Conservation (phyloP, 495 filamentous ascomycete species). For the Annulohypoxylon nitens region DNA sequence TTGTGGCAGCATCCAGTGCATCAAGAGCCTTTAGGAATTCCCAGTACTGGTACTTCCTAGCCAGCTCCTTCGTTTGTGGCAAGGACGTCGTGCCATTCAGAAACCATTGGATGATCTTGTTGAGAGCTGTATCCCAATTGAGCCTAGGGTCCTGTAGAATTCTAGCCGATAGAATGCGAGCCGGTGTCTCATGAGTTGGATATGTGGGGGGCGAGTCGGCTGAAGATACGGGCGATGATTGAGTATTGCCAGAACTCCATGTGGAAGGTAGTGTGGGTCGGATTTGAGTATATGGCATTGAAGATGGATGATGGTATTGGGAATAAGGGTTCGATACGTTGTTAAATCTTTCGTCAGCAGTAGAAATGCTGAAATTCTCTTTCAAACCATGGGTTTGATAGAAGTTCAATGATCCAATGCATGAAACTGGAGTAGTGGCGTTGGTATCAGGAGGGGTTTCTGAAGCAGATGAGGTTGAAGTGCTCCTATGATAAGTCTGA, state of each 20-base stretch:
- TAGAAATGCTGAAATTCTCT: background rate
- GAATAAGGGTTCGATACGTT: background rate
- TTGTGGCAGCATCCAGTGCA: background rate
- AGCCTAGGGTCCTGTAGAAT: background rate
- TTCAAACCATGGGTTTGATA: background rate
- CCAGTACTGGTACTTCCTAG: slow-evolving; percentile 6
- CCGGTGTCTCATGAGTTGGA: background rate
- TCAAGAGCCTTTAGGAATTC: slow-evolving; percentile 16
- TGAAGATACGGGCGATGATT: background rate
- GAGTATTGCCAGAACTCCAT: background rate
- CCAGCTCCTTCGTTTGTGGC: background rate
- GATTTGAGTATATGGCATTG: background rate
- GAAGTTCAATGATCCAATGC: background rate
- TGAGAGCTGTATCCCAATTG: background rate
- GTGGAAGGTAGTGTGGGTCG: background rate
- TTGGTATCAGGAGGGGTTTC: background rate
- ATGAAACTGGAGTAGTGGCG: slow-evolving; percentile 10
- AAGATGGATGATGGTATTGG: background rate
- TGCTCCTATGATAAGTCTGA: background rate
- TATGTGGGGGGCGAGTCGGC: background rate
- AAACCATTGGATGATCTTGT: slow-evolving; percentile 5
- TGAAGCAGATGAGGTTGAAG: slow-evolving; percentile 9
- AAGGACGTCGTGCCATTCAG: background rate
- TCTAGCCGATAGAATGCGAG: background rate
- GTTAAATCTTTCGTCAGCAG: background rate